phyloP scores from a whole-genome alignment of 306 rosid species.

The cucumber (Cucumis sativus) region DNA sequence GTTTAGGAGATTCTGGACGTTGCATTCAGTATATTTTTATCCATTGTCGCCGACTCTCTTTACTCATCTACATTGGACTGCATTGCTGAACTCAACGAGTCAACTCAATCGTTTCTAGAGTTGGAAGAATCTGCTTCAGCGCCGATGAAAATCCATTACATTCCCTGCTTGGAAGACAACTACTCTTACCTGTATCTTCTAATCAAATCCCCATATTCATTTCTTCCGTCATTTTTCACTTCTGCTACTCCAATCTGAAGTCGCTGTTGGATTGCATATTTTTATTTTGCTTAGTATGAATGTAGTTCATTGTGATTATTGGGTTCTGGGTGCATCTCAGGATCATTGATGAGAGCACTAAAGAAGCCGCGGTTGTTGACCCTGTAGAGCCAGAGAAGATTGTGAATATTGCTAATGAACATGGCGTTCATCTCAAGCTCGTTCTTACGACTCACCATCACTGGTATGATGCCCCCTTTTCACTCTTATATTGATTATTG shows the following conservation, averaged over 20 bases:
- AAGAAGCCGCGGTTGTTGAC: conserved; percentile 83
- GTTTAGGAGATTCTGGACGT: background rate
- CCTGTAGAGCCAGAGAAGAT: conserved; percentile 86
- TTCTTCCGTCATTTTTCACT: background rate
- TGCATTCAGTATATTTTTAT: too few species aligned
- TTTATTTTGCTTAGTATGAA: background rate
- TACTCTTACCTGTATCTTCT: conserved; percentile 35
- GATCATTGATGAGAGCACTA: conserved; percentile 62
- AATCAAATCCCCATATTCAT: background rate
- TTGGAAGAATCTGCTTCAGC: background rate
- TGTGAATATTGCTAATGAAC: conserved; percentile 46
- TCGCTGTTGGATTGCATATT: background rate
- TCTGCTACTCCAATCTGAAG: background rate
- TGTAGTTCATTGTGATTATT: background rate
- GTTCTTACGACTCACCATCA: conserved; percentile 98
- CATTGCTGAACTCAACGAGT: background rate
- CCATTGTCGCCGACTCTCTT: background rate
- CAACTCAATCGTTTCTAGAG: background rate
- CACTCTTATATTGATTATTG: background rate
- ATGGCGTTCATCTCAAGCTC: conserved; percentile 50
- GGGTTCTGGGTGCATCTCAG: conserved; percentile 16
- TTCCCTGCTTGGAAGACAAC: conserved; percentile 41
- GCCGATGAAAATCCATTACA: conserved; percentile 25
- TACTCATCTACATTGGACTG: background rate
- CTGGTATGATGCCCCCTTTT: conserved; percentile 27